Base-by-base conservation (phyloP, 345 rosid species). In the Gossypium thurberi region DNA sequence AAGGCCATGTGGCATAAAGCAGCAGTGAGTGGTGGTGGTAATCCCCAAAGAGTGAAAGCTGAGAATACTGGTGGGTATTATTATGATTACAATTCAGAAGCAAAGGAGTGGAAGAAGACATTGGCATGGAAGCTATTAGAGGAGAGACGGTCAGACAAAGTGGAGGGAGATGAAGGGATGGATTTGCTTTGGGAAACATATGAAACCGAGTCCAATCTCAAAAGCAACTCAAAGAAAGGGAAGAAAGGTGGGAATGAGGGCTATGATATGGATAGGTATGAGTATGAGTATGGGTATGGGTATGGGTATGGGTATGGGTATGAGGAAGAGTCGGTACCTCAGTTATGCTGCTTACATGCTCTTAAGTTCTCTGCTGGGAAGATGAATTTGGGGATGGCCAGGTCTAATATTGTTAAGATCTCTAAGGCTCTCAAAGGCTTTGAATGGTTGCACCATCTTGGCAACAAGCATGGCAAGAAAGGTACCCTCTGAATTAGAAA, bases 91-190 rank as follows among this genome's bases (percentile, higher is more conserved):
- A 12, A 2, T 53, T 42, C 78, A 15, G 40, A 80, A 72, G 97
- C 88, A 20, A 92, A 89, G 72, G 99, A 95, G 78, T 92, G 99
- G 99, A 92, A 87, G 70, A 88, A 97, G 84, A 95, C 99, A 21
- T 71, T 95, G 65, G 98, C 99, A 2, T 87, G 99, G 83, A 95
- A 95, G 82, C 87, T 92, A 3, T 92, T 89, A 23, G 97, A 95
- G 72, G 99, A 95, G 84, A 83, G 98, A 73, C 94, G 6, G n/a
- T 50, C 53, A 1, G 14, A 86, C 80, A 87, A 81, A 66, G 84
- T 7, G 28, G 82, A 72, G 85, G 85, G 85, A 13, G 81, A 78
- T 57, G 91, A 92, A 77, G 96, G 91, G 11, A 95, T 95, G 99
- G 99, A 95, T 63, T 78, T 83, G 82, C 86, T 95, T 23, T 95